Evolutionary conservation across 2,329 filamentous ascomycete genomes (phyloP), one percentile per base, ranked within the genome.

Genomic region (Dryadomyces quercivorus): DNA sequence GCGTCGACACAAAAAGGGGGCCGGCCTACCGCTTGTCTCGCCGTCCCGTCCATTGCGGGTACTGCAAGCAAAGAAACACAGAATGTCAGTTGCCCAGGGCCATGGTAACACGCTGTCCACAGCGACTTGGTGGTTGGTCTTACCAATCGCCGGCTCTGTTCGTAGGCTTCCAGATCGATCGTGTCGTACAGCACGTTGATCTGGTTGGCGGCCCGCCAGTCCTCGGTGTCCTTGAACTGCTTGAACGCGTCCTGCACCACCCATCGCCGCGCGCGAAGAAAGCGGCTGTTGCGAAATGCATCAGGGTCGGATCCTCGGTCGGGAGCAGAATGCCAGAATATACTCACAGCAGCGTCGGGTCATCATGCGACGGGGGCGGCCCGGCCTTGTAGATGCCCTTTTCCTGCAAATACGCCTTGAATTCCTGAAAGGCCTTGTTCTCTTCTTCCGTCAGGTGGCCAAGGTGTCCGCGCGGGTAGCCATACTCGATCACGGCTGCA

Each of bases 31-130:
- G 64, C 59, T 82, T 86, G 70, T 96, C 92, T 61, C 91, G 82
- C 60, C 90, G 86, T 54, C 92, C 92, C 20, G 88, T 94, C 87
- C 90, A 96, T 81, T 95, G 89, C 22, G 91, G 90, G 65, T 95
- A 95, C 86, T 91, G 63, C 40, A 31, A 31, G 26, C 26, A 31
- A 4, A 31, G 18, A 31, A 18, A 55, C 9, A 21, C 31, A 31
- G 26, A 31, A 4, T 31, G 16, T 42, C 16, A 42, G 38, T 42
- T 42, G 12, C 12, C 12, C 38, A 15, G 12, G 10, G 12, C 12
- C 16, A 42, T n/a, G 12, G 12, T 42, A 13, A 18, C 42, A 16
- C 15, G 18, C 5, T 44, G 7, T n/a, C 42, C 18, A n/a, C 18
- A n/a, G 7, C 42, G n/a, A 34, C 38, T 3, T 18, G 10, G 3